Conservation (phyloP, 495 filamentous ascomycete species). For the Penicillium simplicissimum region DNA sequence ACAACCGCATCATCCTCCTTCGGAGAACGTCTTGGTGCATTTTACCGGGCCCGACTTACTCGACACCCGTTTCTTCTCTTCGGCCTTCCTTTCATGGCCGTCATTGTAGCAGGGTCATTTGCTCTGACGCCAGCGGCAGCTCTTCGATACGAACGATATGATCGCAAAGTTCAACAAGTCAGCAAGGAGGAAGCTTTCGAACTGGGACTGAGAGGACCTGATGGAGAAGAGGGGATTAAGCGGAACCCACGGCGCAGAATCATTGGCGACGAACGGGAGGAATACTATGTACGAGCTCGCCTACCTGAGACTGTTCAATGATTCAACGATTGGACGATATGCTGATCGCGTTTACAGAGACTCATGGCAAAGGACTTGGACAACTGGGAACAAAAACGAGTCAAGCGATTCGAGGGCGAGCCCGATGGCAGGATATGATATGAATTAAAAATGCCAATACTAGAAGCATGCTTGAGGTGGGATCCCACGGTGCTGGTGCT, state of each 20-base stretch:
- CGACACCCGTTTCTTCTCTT: conserved; percentile 90
- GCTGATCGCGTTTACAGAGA: conserved; percentile 52
- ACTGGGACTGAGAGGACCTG: conserved; percentile 63
- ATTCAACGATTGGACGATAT: background rate
- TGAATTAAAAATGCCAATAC: background rate
- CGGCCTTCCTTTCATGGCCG: conserved; percentile 87
- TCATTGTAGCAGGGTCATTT: conserved; percentile 94
- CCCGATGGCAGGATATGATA: conserved; percentile 77
- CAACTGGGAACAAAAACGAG: conserved; percentile 93
- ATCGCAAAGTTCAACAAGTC: conserved; percentile 79
- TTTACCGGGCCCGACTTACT: conserved; percentile 69
- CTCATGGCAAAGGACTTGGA: conserved; percentile 90
- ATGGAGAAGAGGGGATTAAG: conserved; percentile 48
- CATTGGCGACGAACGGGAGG: conserved; percentile 69
- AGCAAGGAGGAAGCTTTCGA: conserved; percentile 73
- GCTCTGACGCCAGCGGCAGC: conserved; percentile 92
- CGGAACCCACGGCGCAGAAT: conserved; percentile 47
- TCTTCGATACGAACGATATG: conserved; percentile 87
- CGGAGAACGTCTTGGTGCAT: conserved; percentile 65
- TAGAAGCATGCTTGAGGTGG: background rate
- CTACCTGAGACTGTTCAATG: background rate
- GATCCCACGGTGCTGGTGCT: background rate
- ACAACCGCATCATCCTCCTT: conserved; percentile 50
- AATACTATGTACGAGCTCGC: conserved; percentile 77
- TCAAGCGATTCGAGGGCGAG: conserved; percentile 85